These are phyloP conservation scores for Brassica nigra DNA, from an alignment of 345 rosid species.

Conservation along the genomic window DNA sequence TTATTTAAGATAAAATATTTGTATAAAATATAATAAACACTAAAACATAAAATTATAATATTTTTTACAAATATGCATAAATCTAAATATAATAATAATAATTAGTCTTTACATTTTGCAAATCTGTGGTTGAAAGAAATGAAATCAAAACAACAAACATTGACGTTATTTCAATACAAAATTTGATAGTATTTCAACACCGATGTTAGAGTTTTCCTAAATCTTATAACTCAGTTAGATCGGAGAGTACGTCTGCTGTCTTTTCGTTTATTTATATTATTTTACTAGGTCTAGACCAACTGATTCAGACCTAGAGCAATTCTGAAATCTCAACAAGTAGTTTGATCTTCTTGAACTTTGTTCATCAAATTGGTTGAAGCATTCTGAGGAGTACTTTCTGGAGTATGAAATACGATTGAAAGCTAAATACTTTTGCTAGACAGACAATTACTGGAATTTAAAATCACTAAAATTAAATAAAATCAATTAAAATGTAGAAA, in stretches of 20 bases:
- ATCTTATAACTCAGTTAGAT: background rate
- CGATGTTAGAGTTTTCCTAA: too few species aligned
- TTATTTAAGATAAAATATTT: too few species aligned
- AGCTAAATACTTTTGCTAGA: background rate
- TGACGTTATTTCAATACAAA: too few species aligned
- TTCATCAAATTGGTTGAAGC: slow-evolving; percentile 3
- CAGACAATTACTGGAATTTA: slow-evolving; percentile 11
- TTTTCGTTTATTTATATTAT: background rate
- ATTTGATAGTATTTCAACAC: too few species aligned
- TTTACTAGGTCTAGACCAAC: background rate
- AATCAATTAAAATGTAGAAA: slow-evolving; percentile 45
- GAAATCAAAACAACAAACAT: too few species aligned
- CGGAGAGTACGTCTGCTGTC: background rate
- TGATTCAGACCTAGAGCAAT: background rate
- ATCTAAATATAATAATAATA: too few species aligned
- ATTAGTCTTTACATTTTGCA: too few species aligned
- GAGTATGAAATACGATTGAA: slow-evolving; percentile 4
- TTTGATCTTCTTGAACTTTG: background rate
- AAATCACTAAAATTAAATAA: slow-evolving; percentile 33
- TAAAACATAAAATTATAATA: too few species aligned
- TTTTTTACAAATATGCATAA: too few species aligned
- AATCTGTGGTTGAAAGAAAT: too few species aligned
- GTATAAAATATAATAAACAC: too few species aligned
- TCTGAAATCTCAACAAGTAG: background rate
- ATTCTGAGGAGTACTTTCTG: slow-evolving; percentile 11